These are phyloP conservation scores for Debaryomyces hansenii DNA, from an alignment of 805 yeast genomes.

Conservation along the genomic window DNA sequence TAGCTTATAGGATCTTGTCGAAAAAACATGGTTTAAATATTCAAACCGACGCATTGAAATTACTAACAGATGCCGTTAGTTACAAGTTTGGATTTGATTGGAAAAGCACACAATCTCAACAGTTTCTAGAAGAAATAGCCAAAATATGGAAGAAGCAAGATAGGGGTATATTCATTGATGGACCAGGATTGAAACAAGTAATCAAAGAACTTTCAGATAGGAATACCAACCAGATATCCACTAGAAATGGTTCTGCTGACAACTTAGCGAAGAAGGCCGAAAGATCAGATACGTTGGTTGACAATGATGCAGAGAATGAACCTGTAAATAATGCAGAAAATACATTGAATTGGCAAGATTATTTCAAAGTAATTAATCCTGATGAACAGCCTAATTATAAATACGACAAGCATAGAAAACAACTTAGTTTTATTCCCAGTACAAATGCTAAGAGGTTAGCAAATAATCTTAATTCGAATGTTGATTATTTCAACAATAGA, in stretches of 20 bases:
- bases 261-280: constrained; percentile 14
- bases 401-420: constrained; percentile 63
- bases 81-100: constrained; percentile 80
- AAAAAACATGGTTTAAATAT: constrained; percentile 91
- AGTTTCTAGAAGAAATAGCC: constrained; percentile 75
- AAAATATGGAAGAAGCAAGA: constrained; percentile 86
- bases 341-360: constrained; percentile 66
- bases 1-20: constrained; percentile 86
- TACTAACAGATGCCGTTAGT: constrained; percentile 75
- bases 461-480: constrained; percentile 18
- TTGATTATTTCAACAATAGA: constrained; percentile 51
- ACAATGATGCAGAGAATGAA: constrained; percentile 6
- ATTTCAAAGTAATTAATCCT: constrained; percentile 65
- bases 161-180: constrained; percentile 81
- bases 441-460: constrained; percentile 6
- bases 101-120: constrained; percentile 66
- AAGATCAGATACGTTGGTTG: constrained; percentile 24
- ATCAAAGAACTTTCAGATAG: constrained; percentile 49
- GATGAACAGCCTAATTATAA: constrained; percentile 61
- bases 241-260: background rate
- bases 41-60: constrained; percentile 77
- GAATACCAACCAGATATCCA: background rate
- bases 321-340: constrained; percentile 15
- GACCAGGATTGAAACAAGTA: constrained; percentile 63
- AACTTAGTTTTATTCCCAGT: constrained; percentile 45